Base-by-base conservation (phyloP, 2,329 filamentous ascomycete species). In the Verticillium nonalfalfae region DNA sequence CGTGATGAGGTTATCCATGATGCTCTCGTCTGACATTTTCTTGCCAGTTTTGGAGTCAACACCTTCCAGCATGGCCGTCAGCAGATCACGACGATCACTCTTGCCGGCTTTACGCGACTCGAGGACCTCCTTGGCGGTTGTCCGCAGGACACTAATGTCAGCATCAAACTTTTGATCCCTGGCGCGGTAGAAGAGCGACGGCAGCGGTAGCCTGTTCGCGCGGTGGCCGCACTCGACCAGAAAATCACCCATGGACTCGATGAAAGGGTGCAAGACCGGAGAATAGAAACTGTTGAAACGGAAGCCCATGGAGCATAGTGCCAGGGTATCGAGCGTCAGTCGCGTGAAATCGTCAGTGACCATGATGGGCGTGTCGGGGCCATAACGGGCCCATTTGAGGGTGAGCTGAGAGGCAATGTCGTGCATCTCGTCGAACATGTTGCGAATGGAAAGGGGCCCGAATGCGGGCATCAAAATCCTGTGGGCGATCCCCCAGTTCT, bases 1-100 rank as follows among this genome's bases (percentile, higher is more conserved):
- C 0, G 87, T 90, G 60, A 88, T 84, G 75, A 90, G 82, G 65
- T 91, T 90, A 69, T 88, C 80, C 35, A 84, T 79, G 65, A 90
- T 88, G 38, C 78, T 81, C 4, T 80, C 74, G 65, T 89, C 84
- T 0, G 76, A 80, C 70, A 91, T 77, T 7, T 79, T 78, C 66
- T 85, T 76, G 13, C 87, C 86, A 3, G 87, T 90, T 74, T 85
- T 82, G 2, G 84, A 78, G 68, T 91, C 88, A 10, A 78, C 79
- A 1, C 85, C 85, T 10, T 84, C 76, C 38, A 91, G 73, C 84
- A 91, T 87, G 11, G 86, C 83, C 64, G 83, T 84, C n/a, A 91
- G 72, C 14, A 91, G 75, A 70, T 91, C 90, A 61, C 87, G 88
- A 7, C 64, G 38, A n/a, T 61, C 56, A 2, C 62, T 58, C 0